Evolutionary conservation across 352 stramenopile species (phyloP).

Genomic region (Pythium scleroteichum): DNA sequence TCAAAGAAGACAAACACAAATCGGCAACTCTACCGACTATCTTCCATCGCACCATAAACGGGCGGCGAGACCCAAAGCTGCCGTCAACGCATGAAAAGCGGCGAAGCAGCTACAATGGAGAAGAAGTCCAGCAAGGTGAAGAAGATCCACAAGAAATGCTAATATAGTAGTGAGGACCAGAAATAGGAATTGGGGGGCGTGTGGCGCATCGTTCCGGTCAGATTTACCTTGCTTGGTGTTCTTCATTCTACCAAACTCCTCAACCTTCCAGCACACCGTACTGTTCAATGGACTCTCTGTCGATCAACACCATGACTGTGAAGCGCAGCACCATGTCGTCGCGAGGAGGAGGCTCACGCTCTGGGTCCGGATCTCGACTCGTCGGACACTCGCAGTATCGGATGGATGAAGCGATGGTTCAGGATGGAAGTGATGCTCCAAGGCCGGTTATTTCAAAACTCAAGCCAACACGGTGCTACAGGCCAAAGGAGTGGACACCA

Average conservation of each 20-base stretch:
- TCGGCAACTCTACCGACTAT: conserved; percentile 19
- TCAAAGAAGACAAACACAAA: conserved; percentile 12
- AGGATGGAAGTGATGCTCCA: conserved; percentile 22
- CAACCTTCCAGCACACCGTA: no score
- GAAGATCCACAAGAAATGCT: not conserved
- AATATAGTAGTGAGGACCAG: not conserved
- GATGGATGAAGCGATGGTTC: conserved; percentile 48
- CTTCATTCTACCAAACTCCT: no score
- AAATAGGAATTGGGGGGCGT: no score
- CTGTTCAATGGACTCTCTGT: conserved; percentile 21
- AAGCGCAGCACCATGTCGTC: conserved; percentile 43
- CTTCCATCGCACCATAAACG: conserved; percentile 19
- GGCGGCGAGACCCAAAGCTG: not conserved
- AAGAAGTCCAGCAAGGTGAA: not conserved
- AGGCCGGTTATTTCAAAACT: conserved; percentile 47
- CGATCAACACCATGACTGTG: conserved; percentile 23
- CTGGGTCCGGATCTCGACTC: conserved; percentile 17
- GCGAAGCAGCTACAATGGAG: conserved; percentile 29
- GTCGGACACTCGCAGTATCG: conserved; percentile 40
- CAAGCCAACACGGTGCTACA: conserved; percentile 63
- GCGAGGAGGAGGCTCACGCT: conserved; percentile 30
- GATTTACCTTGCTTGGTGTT: no score
- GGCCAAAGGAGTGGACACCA: conserved; percentile 67
- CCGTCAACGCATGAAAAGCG: not conserved
- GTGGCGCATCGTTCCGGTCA: no score